Base-by-base conservation (phyloP, 129 eudicot genomes). In the Flaveria bidentis region DNA sequence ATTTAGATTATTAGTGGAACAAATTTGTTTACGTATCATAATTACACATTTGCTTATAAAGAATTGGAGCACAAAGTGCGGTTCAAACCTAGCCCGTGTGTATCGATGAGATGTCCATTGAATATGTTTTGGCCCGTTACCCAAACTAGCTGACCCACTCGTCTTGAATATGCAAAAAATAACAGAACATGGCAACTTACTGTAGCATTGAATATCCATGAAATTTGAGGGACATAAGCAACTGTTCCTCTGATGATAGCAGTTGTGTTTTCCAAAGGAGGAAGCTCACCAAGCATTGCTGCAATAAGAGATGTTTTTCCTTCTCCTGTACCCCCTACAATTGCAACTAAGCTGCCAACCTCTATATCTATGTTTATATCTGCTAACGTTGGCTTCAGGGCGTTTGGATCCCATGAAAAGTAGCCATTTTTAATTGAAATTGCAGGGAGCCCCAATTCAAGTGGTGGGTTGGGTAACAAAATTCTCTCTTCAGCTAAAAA, bases 261-360 rank as follows among this genome's bases (percentile, higher is more conserved):
- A 72, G 80, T 83, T 44, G 88, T 50, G 67, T 77, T 85, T 74
- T 80, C 81, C 67, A 73, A 61, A 61, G 96, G 81, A 78, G 98
- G 96, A 87, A 94, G 87, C 83, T 94, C 98, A 44, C 97, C 96
- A 25, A 94, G 93, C 98, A 94, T 94, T 78, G 98, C 98, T 58
- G 98, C 87, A 53, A 91, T 73, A 63, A 94, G 96, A 23, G 98
- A 94, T 63, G 98, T 94, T 75, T 94, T 94, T 69, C 98, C 98
- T 80, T 94, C 98, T 70, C 98, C 98, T 72, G 98, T 94, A 36
- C 93, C 83, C 10, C 98, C 98, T 65, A 94, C 98, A 61, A 94
- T 80, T 63, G 98, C 97, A 15, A 94, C 96, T 72, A 94, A 77
- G 85, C 97, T 88, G 41, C 98, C 98, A 55, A 82, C 82, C 64